Evolutionary conservation across 345 rosid genomes (phyloP).

Genomic region (Dovyalis caffra): DNA sequence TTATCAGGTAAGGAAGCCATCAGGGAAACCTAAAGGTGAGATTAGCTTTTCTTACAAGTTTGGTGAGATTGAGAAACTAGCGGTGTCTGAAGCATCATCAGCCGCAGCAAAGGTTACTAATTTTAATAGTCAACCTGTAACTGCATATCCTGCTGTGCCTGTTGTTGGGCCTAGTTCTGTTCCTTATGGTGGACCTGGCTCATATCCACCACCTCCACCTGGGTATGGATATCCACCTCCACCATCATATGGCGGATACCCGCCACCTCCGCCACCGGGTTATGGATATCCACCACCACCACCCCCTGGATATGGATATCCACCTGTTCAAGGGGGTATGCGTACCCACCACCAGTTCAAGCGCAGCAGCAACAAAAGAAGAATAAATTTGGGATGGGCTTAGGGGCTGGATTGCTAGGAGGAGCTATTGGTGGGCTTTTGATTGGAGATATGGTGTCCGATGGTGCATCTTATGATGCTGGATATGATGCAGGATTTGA

Average conservation of each 20-base stretch:
- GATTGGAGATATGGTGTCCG: slow-evolving; percentile 71
- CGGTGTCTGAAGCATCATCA: not conserved
- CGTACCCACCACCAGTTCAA: slow-evolving; percentile 23
- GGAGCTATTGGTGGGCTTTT: slow-evolving; percentile 75
- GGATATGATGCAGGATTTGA: slow-evolving; percentile 40
- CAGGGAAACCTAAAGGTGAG: slow-evolving; percentile 71
- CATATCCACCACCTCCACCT: slow-evolving; percentile 28
- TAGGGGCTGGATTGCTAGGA: slow-evolving; percentile 73
- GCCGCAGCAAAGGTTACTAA: not conserved
- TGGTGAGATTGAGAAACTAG: slow-evolving; percentile 23
- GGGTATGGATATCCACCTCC: slow-evolving; percentile 29
- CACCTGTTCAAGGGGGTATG: slow-evolving; percentile 23
- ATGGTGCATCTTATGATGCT: slow-evolving; percentile 28
- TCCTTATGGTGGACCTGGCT: slow-evolving; percentile 3
- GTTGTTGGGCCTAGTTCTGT: slow-evolving; percentile 12
- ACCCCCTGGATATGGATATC: slow-evolving; percentile 35
- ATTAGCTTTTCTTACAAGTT: slow-evolving; percentile 63
- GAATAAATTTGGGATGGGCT: slow-evolving; percentile 56
- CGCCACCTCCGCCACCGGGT: slow-evolving; percentile 33
- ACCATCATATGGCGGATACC: slow-evolving; percentile 25
- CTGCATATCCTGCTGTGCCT: slow-evolving; percentile 16
- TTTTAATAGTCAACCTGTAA: slow-evolving; percentile 1
- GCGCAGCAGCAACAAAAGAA: slow-evolving; percentile 47
- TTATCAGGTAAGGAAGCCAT: slow-evolving; percentile 64
- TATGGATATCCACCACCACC: slow-evolving; percentile 31